These are phyloP conservation scores for Eucalyptus erythrocorys DNA, from an alignment of 345 rosid species.

Conservation along the genomic window DNA sequence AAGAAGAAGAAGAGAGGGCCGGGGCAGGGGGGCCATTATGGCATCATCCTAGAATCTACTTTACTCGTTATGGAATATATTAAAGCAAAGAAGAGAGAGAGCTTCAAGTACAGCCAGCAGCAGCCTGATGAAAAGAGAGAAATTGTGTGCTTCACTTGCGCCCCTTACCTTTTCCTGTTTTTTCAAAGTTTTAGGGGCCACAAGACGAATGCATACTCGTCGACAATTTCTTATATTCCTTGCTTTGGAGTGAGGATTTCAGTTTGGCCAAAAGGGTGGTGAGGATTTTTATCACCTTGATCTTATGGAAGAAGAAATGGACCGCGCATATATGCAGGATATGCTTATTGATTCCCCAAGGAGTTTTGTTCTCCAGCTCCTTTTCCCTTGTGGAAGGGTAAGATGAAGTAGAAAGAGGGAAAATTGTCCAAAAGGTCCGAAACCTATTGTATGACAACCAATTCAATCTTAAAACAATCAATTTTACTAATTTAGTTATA, in stretches of 20 bases:
- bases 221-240: not conserved
- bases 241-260: not conserved
- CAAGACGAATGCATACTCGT: not conserved
- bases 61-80: not conserved
- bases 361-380: not conserved
- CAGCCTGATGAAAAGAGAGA: not conserved
- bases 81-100: not conserved
- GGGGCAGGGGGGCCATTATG: not conserved
- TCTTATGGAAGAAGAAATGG: not conserved
- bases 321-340: not conserved
- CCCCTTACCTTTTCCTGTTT: not conserved
- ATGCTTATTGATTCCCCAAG: not conserved
- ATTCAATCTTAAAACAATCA: not conserved
- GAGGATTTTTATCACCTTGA: not conserved
- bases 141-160: not conserved
- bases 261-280: not conserved
- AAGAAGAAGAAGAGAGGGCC: not conserved
- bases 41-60: constrained; percentile 6
- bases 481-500: not conserved
- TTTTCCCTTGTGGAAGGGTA: not conserved
- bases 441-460: rapidly evolving
- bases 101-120: not conserved
- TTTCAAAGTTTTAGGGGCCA: not conserved
- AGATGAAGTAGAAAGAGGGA: not conserved
- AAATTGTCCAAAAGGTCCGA: not conserved